phyloP scores from a whole-genome alignment of 106 monocot genomes.

The Dioscorea alata region DNA sequence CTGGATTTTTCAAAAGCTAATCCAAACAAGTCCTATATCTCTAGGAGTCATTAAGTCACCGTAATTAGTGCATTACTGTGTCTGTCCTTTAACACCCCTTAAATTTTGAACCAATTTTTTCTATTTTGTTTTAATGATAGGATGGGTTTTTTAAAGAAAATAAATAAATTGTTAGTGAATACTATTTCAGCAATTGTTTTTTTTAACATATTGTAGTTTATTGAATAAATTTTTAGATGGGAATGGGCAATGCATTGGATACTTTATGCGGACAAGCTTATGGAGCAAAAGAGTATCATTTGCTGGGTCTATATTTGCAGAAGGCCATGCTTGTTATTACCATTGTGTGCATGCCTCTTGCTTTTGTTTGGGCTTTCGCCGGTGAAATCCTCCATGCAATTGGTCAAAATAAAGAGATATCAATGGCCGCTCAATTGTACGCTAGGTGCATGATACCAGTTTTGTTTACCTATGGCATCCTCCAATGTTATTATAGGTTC shows the following conservation, averaged over 20 bases:
- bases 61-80: too few relatives aligned
- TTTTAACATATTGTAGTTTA: too few relatives aligned
- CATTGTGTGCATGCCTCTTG: neutral
- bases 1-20: too few relatives aligned
- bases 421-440: neutral
- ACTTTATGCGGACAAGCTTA: neutral
- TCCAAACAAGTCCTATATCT: too few relatives aligned
- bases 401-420: neutral
- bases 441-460: neutral
- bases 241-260: neutral
- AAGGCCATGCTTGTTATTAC: neutral
- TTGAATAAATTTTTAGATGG: neutral
- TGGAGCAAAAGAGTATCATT: neutral
- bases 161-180: too few relatives aligned
- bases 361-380: neutral
- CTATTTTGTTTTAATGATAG: too few relatives aligned
- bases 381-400: neutral
- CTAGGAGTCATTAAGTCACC: too few relatives aligned
- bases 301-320: neutral
- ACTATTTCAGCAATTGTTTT: too few relatives aligned
- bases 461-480: neutral
- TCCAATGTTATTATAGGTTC: neutral
- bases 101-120: too few relatives aligned
- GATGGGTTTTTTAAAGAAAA: too few relatives aligned
- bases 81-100: too few relatives aligned